Evolutionary conservation across 495 filamentous ascomycete species (phyloP).

Genomic region (Parathielavia appendiculata): DNA sequence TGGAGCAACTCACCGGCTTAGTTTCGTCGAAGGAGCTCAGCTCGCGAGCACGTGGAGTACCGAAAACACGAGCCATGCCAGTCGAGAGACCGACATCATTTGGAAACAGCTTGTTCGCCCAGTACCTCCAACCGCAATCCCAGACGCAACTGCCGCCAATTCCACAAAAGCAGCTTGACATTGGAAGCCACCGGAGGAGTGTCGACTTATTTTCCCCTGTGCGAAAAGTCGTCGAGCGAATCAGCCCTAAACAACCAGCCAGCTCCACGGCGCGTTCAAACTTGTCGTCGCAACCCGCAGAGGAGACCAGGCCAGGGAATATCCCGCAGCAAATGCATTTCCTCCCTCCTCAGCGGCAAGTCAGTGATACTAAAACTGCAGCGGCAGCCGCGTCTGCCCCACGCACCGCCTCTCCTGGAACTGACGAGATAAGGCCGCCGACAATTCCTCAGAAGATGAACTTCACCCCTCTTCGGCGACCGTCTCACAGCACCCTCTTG

Average conservation of each 20-base stretch:
- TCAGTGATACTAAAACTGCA: slow-evolving; percentile 9
- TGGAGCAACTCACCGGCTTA: slow-evolving; percentile 1
- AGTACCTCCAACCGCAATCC: slow-evolving; percentile 5
- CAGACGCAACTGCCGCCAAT: slow-evolving; percentile 24
- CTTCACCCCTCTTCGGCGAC: slow-evolving; percentile 44
- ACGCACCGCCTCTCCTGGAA: neutral
- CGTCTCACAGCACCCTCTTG: slow-evolving; percentile 34
- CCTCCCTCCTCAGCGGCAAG: slow-evolving; percentile 38
- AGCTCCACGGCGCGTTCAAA: neutral
- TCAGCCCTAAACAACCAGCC: slow-evolving; percentile 1
- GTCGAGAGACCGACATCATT: slow-evolving; percentile 4
- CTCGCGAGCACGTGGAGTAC: neutral
- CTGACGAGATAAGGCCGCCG: neutral
- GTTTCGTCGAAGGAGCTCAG: slow-evolving; percentile 13
- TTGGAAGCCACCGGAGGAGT: slow-evolving; percentile 21
- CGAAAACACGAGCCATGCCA: neutral
- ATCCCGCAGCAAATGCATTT: slow-evolving; percentile 45
- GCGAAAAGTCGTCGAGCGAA: slow-evolving; percentile 10
- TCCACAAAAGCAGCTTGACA: slow-evolving; percentile 28
- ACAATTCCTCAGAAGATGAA: slow-evolving; percentile 44
- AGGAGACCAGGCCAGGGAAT: neutral
- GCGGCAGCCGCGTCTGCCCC: neutral
- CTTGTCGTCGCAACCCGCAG: neutral
- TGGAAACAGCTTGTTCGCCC: slow-evolving; percentile 12
- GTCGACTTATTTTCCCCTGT: slow-evolving; percentile 26